Base-by-base conservation (phyloP, 2,329 filamentous ascomycete genomes). In the Ophiostoma tasmaniense region DNA sequence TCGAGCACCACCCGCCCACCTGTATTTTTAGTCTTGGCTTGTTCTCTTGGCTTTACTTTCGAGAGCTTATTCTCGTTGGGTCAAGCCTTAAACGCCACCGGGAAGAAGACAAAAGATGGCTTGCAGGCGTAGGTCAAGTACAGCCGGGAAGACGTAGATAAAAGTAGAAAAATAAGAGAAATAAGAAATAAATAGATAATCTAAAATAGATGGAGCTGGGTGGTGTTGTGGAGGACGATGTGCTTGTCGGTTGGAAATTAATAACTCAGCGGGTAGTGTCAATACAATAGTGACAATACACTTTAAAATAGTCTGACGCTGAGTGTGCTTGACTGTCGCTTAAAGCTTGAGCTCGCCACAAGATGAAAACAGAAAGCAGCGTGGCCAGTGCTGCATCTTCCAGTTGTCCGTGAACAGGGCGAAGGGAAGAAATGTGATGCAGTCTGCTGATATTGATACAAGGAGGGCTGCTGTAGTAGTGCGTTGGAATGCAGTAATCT, bases 71-170 rank as follows among this genome's bases (percentile, higher is more conserved):
- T 64, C 20, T 64, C 61, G 61, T 64, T 10, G 20, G 10, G 33
- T 22, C 61, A 37, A 62, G 61, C 61, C 61, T 20, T 37, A 33
- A 64, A 37, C 61, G 61, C 61, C 61, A 64, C 61, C 61, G 33
- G 30, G 61, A 64, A 64, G 33, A 61, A 33, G 33, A 64, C 11
- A 30, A 14, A 64, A 22, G n/a, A 62, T 35, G 59, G 28, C 59
- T 33, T 64, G 61, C 61, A 64, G 61, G 28, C 20, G 11, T n/a
- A 28, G 59, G 30, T 20, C 33, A 25, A n/a, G 14, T 33, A 33
- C 5, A 33, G 33, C 33, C 33, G 5, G 5, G 8, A 33, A 33
- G 33, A 33, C 33, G 5, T 33, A n/a, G n/a, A n/a, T 8, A 39
- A 14, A 39, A 13, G 37, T 39, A 39, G 37, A 39, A 39, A 13